phyloP scores from a whole-genome alignment of 192 early-diverging fungal genomes.

The Geosiphon pyriformis region DNA sequence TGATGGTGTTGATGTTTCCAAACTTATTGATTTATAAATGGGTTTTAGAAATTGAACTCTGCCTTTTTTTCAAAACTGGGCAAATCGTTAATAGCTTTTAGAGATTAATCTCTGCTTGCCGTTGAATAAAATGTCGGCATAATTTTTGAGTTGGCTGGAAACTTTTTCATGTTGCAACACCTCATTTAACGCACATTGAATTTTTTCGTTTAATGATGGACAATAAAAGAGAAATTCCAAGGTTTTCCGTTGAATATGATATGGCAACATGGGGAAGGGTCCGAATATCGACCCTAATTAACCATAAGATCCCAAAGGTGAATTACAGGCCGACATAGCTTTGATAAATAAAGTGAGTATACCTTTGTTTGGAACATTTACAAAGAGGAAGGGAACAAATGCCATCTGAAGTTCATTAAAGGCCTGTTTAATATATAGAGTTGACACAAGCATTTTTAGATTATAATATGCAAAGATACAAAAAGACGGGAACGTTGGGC shows the following conservation, averaged over 20 bases:
- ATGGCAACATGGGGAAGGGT: conserved; percentile 32
- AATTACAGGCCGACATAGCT: background rate
- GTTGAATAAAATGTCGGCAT: background rate
- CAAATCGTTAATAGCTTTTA: no score
- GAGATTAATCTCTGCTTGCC: background rate
- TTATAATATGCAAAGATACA: background rate
- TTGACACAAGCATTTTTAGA: background rate
- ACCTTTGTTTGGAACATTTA: conserved; percentile 31
- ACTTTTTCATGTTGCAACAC: background rate
- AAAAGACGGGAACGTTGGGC: background rate
- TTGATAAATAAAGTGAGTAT: background rate
- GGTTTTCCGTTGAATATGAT: conserved; percentile 29
- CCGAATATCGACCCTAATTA: conserved; percentile 31
- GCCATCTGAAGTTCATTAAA: conserved; percentile 23
- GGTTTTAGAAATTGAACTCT: no score
- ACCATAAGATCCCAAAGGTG: background rate
- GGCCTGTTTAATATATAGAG: conserved; percentile 7
- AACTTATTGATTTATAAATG: no score
- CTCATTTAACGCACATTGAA: conserved; percentile 10
- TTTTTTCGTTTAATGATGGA: conserved; percentile 15
- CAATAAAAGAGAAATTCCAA: conserved; percentile 36
- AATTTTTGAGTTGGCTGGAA: background rate
- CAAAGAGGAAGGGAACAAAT: conserved; percentile 33
- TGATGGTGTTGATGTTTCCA: no score
- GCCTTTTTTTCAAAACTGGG: no score